Conservation (phyloP, 2,329 filamentous ascomycete species). For the Aspergillus sp. region DNA sequence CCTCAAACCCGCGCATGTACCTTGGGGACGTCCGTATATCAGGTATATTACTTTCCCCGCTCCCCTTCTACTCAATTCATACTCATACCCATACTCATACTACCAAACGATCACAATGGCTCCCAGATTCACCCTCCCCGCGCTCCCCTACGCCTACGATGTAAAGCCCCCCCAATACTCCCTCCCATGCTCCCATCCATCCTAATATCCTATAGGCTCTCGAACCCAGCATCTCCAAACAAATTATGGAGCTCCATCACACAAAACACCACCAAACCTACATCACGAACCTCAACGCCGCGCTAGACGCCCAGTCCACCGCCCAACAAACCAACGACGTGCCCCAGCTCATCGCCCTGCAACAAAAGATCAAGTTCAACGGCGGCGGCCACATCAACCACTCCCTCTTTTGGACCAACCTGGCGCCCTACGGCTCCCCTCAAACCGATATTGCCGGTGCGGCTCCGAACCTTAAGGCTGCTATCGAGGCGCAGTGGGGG, state of each 20-base stretch:
- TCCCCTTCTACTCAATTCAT: neutral
- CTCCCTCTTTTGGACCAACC: slow-evolving; percentile 86
- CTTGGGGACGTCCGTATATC: neutral
- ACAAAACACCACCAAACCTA: slow-evolving; percentile 92
- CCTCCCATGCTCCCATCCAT: neutral
- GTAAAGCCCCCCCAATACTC: slow-evolving; percentile 49
- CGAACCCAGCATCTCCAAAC: slow-evolving; percentile 72
- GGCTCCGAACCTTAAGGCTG: slow-evolving; percentile 55
- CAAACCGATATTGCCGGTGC: slow-evolving; percentile 57
- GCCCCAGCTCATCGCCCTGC: slow-evolving; percentile 63
- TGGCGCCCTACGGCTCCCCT: slow-evolving; percentile 59
- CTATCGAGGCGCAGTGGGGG: slow-evolving; percentile 67
- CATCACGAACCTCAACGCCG: slow-evolving; percentile 81
- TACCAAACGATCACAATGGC: slow-evolving; percentile 18
- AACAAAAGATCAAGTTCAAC: slow-evolving; percentile 76
- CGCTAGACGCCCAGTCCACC: slow-evolving; percentile 61
- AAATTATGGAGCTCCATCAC: slow-evolving; percentile 96
- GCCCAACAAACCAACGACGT: slow-evolving; percentile 59
- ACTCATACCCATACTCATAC: neutral
- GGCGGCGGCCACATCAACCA: slow-evolving; percentile 93
- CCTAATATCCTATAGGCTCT: slow-evolving; percentile 65
- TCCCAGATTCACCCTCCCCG: slow-evolving; percentile 58
- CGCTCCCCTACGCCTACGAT: slow-evolving; percentile 68
- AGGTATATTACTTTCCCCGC: neutral
- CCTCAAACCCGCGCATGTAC: slow-evolving; percentile 6